phyloP scores from a whole-genome alignment of 768 basidiomycete species.

The Podaxis carcinomalis region DNA sequence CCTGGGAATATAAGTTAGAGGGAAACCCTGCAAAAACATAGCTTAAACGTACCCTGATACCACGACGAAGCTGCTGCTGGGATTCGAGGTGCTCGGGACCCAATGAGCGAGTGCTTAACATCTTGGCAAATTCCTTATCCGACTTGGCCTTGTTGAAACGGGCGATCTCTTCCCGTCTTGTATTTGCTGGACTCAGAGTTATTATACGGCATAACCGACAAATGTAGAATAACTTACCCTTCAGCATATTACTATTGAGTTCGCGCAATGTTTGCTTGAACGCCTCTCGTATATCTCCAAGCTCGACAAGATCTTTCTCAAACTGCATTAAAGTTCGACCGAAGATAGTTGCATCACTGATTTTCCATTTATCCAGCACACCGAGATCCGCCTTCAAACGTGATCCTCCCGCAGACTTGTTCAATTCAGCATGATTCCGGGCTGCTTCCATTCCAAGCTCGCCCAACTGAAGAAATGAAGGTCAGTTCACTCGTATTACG shows the following conservation, averaged over 20 bases:
- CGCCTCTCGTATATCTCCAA: slow-evolving; percentile 39
- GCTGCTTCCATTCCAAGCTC: slow-evolving; percentile 32
- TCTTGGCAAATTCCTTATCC: slow-evolving; percentile 76
- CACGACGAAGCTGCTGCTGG: slow-evolving; percentile 69
- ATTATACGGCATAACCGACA: background rate
- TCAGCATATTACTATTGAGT: slow-evolving; percentile 50
- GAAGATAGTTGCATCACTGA: slow-evolving; percentile 50
- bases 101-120: slow-evolving; percentile 71
- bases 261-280: slow-evolving; percentile 44
- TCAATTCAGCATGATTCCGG: slow-evolving; percentile 30
- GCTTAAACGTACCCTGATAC: slow-evolving; percentile 53
- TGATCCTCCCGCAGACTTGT: slow-evolving; percentile 33
- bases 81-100: slow-evolving; percentile 86
- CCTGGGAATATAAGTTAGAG: slow-evolving; percentile 31
- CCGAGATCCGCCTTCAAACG: slow-evolving; percentile 42
- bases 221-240: background rate
- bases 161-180: slow-evolving; percentile 77
- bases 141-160: slow-evolving; percentile 75
- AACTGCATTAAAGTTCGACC: slow-evolving; percentile 43
- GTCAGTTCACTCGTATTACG: background rate
- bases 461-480: slow-evolving; percentile 34
- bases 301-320: slow-evolving; percentile 46
- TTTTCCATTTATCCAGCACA: slow-evolving; percentile 45
- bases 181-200: slow-evolving; percentile 49
- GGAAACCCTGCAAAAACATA: too few species aligned